Evolutionary conservation across 2,329 filamentous ascomycete genomes (phyloP).

Genomic region (Davidsoniella eucalypti): DNA sequence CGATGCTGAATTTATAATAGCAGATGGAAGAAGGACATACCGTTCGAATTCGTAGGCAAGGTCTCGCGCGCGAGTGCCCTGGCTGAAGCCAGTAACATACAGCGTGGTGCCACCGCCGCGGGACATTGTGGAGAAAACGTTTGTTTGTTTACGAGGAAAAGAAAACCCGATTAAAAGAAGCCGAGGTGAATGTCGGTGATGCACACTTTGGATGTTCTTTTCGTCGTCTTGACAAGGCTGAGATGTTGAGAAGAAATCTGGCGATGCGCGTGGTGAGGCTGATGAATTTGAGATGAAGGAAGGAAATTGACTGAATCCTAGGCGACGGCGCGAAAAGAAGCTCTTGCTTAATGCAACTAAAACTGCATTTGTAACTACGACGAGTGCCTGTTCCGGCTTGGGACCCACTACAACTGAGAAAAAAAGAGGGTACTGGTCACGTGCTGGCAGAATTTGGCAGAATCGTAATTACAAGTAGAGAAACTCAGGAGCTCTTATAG

Average conservation of each 20-base stretch:
- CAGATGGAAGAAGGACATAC: conserved; percentile 47
- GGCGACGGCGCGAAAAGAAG: conserved; percentile 14
- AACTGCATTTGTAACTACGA: conserved; percentile 7
- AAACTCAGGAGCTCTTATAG: background rate
- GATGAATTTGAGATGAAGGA: background rate
- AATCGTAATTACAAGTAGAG: background rate
- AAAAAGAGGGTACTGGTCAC: conserved; percentile 3
- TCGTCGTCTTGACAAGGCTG: conserved; percentile 1
- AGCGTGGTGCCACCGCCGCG: conserved; percentile 72
- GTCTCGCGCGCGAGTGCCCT: conserved; percentile 95
- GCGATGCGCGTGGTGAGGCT: background rate
- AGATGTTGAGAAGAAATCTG: conserved; percentile 1
- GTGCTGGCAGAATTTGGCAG: conserved; percentile 3
- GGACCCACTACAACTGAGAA: background rate
- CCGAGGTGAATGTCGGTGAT: background rate
- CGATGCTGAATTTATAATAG: background rate
- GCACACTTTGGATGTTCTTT: too few species aligned
- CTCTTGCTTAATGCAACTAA: background rate
- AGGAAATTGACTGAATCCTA: conserved; percentile 10
- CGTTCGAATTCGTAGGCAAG: conserved; percentile 99
- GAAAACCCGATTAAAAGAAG: conserved; percentile 8
- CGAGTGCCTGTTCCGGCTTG: background rate
- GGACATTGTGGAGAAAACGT: conserved; percentile 48
- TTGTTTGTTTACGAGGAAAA: conserved; percentile 9
- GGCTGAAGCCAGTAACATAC: conserved; percentile 98